Conservation (phyloP, 345 rosid species). For the Gossypium longicalyx region DNA sequence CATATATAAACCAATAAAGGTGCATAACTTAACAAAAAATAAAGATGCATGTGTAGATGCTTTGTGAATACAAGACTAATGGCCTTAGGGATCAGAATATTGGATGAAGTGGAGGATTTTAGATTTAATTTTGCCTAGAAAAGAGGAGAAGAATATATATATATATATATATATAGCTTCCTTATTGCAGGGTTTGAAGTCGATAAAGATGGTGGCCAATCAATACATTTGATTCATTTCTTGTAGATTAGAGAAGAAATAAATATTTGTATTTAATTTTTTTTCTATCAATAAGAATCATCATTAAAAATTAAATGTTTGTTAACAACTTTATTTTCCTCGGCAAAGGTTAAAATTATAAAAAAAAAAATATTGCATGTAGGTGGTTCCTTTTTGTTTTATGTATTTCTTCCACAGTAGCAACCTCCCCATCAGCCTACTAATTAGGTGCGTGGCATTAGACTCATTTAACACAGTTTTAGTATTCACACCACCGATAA, state of each 20-base stretch:
- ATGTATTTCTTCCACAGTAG: no score
- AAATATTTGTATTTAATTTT: neutral
- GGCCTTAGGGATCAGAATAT: neutral
- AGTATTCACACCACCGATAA: no score
- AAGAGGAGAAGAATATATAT: neutral
- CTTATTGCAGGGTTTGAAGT: neutral
- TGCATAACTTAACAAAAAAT: neutral
- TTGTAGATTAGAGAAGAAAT: neutral
- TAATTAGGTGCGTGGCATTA: no score
- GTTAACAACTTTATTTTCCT: neutral
- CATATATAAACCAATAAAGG: neutral
- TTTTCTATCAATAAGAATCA: neutral
- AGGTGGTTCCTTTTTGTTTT: no score
- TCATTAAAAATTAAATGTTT: neutral
- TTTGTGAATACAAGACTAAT: slow-evolving; percentile 2
- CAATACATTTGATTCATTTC: slow-evolving; percentile 3
- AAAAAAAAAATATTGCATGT: no score
- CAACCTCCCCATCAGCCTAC: no score
- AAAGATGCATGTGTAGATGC: slow-evolving; percentile 7
- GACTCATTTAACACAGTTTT: no score
- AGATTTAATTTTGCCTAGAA: neutral
- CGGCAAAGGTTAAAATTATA: no score
- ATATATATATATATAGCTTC: neutral
- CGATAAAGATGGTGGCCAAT: neutral
- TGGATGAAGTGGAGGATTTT: neutral